Evolutionary conservation across 768 basidiomycete species (phyloP).

Genomic region (Glaciozyma antarctica): DNA sequence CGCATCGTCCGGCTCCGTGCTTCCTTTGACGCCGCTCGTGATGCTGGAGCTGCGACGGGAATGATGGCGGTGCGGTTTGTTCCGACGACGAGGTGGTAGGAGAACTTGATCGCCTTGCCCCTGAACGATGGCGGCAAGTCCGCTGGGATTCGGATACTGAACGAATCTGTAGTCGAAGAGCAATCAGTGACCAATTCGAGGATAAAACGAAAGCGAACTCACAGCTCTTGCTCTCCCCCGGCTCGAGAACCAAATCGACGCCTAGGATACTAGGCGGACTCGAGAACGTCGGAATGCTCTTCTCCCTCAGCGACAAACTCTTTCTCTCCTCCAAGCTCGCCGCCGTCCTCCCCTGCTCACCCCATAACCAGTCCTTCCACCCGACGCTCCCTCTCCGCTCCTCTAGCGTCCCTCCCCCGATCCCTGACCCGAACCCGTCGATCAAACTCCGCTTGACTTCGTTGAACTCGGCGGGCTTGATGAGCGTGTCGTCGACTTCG

Average conservation of each 20-base stretch:
- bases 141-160: constrained; percentile 62
- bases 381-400: constrained; percentile 6
- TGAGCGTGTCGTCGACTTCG: constrained; percentile 43
- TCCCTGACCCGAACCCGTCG: constrained; percentile 24
- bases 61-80: constrained; percentile 45
- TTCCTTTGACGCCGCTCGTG: constrained; percentile 45
- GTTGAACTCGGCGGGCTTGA: constrained; percentile 35
- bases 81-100: constrained; percentile 82
- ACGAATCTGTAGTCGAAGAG: constrained; percentile 53
- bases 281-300: constrained; percentile 67
- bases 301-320: constrained; percentile 40
- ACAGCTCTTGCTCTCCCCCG: constrained; percentile 83
- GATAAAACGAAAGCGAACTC: constrained; percentile 35
- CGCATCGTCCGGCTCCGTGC: constrained; percentile 66
- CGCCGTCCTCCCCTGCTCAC: constrained; percentile 36
- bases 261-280: constrained; percentile 78
- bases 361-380: constrained; percentile 33
- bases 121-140: constrained; percentile 82
- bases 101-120: constrained; percentile 72
- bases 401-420: constrained; percentile 34
- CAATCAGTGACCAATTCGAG: background rate
- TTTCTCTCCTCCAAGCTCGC: constrained; percentile 41
- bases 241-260: constrained; percentile 68
- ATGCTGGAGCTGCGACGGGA: constrained; percentile 26
- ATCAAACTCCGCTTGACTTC: constrained; percentile 33